A percentile compares a stretch with the other conserved stretches of the same genome.
These are phyloP conservation scores for Boletus insuetus DNA, from an alignment of 768 basidiomycete genomes.

Conservation along the genomic window DNA sequence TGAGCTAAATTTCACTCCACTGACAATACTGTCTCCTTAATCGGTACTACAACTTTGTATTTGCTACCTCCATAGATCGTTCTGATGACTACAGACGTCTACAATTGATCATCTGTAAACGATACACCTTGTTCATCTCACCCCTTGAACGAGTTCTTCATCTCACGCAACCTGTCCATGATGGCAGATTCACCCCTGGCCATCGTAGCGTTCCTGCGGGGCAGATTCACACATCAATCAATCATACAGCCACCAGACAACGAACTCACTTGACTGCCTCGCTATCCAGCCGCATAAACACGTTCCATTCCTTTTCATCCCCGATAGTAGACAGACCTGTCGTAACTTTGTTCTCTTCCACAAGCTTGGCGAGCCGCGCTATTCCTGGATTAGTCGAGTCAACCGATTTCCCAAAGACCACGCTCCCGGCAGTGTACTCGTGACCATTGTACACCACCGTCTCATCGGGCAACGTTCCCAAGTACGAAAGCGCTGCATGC, in stretches of 20 bases:
- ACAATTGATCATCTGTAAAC: background rate
- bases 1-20: conserved; percentile 18
- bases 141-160: conserved; percentile 83
- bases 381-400: conserved; percentile 64
- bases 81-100: background rate
- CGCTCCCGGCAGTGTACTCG: conserved; percentile 80
- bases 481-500: conserved; percentile 65
- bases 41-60: background rate
- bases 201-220: conserved; percentile 48
- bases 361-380: conserved; percentile 54
- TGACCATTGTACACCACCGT: conserved; percentile 89
- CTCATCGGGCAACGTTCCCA: conserved; percentile 71
- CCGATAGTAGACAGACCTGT: conserved; percentile 86
- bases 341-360: conserved; percentile 57
- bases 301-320: conserved; percentile 94
- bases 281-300: conserved; percentile 81
- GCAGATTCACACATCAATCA: background rate
- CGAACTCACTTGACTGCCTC: conserved; percentile 60
- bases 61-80: background rate
- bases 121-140: background rate
- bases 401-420: conserved; percentile 66
- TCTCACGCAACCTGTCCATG: conserved; percentile 72
- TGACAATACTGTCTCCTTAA: conserved; percentile 2
- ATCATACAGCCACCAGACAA: background rate
- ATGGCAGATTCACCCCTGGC: conserved; percentile 45